A percentile compares a stretch with the other conserved stretches of the same genome.
Evolutionary conservation across 2,329 filamentous ascomycete genomes (phyloP).

Genomic region (Pseudocercospora macadamiae): DNA sequence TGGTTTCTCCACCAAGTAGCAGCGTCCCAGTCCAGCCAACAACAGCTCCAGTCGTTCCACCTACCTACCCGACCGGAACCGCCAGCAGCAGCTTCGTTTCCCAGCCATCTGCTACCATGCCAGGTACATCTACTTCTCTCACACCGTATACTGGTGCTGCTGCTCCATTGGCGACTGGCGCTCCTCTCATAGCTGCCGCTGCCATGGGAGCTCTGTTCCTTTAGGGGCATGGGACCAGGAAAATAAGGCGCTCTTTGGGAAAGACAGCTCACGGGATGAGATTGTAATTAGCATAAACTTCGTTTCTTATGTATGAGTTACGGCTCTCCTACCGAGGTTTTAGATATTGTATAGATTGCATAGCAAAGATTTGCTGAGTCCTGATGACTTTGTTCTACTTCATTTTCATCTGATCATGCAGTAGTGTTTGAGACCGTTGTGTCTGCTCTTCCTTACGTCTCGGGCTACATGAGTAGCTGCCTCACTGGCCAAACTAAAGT

Average conservation of each 20-base stretch:
- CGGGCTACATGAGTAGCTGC: too few relatives aligned
- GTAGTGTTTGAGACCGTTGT: too few relatives aligned
- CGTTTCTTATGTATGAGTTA: neutral
- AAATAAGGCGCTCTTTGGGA: neutral
- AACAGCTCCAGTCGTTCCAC: neutral
- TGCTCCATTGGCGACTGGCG: slow-evolving; percentile 9
- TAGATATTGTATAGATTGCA: slow-evolving; percentile 3
- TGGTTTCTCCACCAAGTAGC: slow-evolving; percentile 15
- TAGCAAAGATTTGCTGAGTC: too few relatives aligned
- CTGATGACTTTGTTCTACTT: too few relatives aligned
- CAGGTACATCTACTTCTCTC: neutral
- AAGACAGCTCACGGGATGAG: neutral
- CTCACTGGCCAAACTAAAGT: too few relatives aligned
- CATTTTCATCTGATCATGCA: too few relatives aligned
- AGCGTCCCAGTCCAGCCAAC: slow-evolving; percentile 1
- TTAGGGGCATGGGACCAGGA: neutral
- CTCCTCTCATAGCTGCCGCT: slow-evolving; percentile 12
- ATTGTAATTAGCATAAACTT: neutral
- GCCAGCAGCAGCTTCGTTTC: slow-evolving; percentile 2
- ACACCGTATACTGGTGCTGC: slow-evolving; percentile 21
- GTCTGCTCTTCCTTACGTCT: too few relatives aligned
- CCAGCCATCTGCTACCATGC: slow-evolving; percentile 4
- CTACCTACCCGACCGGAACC: slow-evolving; percentile 7
- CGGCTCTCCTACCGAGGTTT: neutral
- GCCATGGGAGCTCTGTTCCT: slow-evolving; percentile 16